Evolutionary conservation across 2,329 filamentous ascomycete species (phyloP).

Genomic region (Plenodomus biglobosus): DNA sequence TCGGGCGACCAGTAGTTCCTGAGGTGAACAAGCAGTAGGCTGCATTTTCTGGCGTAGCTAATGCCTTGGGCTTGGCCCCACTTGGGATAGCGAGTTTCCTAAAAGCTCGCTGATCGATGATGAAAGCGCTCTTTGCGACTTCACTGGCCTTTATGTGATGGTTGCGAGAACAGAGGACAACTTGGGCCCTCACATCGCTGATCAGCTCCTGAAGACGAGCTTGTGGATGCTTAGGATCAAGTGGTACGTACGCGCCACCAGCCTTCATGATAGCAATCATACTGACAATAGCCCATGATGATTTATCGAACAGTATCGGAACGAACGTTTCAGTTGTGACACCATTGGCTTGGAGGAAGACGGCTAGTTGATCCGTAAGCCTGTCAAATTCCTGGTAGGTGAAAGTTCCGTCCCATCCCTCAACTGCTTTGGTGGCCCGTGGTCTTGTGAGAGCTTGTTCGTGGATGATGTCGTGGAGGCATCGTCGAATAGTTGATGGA

Average conservation of each 20-base stretch:
- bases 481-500: conserved; percentile 27
- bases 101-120: conserved; percentile 48
- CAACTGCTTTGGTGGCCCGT: conserved; percentile 32
- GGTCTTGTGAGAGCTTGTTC: conserved; percentile 35
- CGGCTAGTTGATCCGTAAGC: conserved; percentile 29
- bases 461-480: conserved; percentile 33
- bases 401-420: conserved; percentile 35
- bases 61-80: conserved; percentile 44
- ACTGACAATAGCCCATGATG: conserved; percentile 32
- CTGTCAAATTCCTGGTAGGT: conserved; percentile 40
- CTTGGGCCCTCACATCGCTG: conserved; percentile 30
- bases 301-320: conserved; percentile 44
- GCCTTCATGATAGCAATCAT: conserved; percentile 45
- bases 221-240: conserved; percentile 43
- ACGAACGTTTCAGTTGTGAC: conserved; percentile 35
- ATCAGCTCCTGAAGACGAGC: conserved; percentile 43
- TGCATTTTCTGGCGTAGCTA: conserved; percentile 47
- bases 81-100: conserved; percentile 29
- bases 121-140: conserved; percentile 24
- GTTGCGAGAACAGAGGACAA: conserved; percentile 31
- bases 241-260: conserved; percentile 41
- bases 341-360: conserved; percentile 29
- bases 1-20: conserved; percentile 49
- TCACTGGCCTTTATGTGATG: conserved; percentile 24
- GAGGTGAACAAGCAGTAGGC: conserved; percentile 64